phyloP scores from a whole-genome alignment of 2,329 filamentous ascomycete species.

The Thielaviopsis ethacetica region DNA sequence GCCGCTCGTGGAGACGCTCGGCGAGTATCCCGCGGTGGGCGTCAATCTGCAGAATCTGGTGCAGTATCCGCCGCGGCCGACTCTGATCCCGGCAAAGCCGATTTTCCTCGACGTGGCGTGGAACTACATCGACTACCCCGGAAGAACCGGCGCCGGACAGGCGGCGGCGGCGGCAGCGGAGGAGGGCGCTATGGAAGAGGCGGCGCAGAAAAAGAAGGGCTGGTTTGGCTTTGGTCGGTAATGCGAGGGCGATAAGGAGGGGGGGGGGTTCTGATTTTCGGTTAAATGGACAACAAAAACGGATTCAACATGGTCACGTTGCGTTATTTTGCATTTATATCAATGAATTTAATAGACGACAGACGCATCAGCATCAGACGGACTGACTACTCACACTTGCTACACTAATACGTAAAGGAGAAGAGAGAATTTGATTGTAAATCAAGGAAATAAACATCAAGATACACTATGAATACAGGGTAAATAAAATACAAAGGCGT shows the following conservation, averaged over 20 bases:
- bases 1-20: constrained; percentile 59
- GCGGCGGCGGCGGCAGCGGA: constrained; percentile 14
- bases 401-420: background rate
- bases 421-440: background rate
- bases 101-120: constrained; percentile 92
- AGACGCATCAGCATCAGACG: background rate
- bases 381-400: background rate
- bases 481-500: constrained; percentile 5
- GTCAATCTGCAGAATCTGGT: constrained; percentile 70
- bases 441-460: constrained; percentile 9
- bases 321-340: background rate
- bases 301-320: background rate
- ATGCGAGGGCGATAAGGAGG: background rate
- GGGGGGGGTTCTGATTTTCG: background rate
- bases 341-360: background rate
- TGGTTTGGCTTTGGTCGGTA: constrained; percentile 61
- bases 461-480: constrained; percentile 10
- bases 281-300: background rate
- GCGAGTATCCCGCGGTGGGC: constrained; percentile 50
- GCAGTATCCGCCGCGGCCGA: constrained; percentile 63
- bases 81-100: constrained; percentile 79
- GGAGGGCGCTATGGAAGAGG: constrained; percentile 21
- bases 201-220: constrained; percentile 45
- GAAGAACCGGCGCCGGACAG: constrained; percentile 25
- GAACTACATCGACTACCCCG: constrained; percentile 92